These are phyloP conservation scores for Botryobasidium botryosum DNA, from an alignment of 768 basidiomycete species.

Conservation along the genomic window DNA sequence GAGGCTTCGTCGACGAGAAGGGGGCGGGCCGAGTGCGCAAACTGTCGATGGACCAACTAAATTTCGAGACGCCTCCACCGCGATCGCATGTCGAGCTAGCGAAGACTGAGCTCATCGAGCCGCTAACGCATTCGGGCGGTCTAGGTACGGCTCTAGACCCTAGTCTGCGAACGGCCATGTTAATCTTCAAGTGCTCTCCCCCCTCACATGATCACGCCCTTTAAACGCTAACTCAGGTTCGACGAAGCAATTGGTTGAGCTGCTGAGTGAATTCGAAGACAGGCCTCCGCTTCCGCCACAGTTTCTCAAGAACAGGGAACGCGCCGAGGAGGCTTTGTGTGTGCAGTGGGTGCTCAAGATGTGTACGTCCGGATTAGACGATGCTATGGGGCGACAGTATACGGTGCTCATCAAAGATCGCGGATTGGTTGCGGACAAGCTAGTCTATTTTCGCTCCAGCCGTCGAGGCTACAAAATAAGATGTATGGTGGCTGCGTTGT, in stretches of 20 bases:
- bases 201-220: neutral
- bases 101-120: conserved; percentile 7
- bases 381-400: conserved; percentile 4
- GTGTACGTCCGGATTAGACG: neutral
- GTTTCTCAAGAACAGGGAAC: conserved; percentile 1
- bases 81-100: conserved; percentile 2
- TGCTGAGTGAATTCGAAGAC: conserved; percentile 9
- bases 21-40: neutral
- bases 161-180: too few species aligned
- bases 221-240: too few species aligned
- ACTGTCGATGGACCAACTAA: conserved; percentile 8
- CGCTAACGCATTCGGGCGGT: conserved; percentile 9
- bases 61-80: conserved; percentile 10
- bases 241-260: conserved; percentile 3
- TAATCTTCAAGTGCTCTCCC: neutral
- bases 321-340: conserved; percentile 4
- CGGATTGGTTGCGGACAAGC: conserved; percentile 9
- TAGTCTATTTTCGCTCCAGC: too few species aligned
- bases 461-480: too few species aligned
- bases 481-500: too few species aligned
- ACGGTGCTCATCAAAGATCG: conserved; percentile 8
- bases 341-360: conserved; percentile 10
- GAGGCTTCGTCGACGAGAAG: neutral
- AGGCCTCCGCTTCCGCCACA: conserved; percentile 8
- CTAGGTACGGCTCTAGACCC: too few species aligned